A percentile compares a stretch with the other conserved stretches of the same genome.
Evolutionary conservation across 2,329 filamentous ascomycete genomes (phyloP).

Genomic region (Furcasterigmium sp.): DNA sequence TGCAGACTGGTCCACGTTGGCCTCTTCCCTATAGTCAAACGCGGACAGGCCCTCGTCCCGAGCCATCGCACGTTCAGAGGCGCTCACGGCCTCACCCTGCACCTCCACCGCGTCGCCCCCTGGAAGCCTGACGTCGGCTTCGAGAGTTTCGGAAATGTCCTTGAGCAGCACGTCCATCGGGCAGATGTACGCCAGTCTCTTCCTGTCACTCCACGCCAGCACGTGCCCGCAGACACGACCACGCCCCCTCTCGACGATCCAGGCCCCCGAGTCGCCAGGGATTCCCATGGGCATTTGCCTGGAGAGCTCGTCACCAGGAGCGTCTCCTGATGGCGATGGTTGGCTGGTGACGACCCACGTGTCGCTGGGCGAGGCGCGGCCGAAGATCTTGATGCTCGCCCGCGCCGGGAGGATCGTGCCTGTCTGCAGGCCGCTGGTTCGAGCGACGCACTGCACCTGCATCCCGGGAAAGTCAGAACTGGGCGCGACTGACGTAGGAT

Average conservation of each 20-base stretch:
- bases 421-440: conserved; percentile 77
- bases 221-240: conserved; percentile 86
- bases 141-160: conserved; percentile 76
- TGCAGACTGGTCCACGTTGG: too few species aligned
- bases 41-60: too few species aligned
- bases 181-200: conserved; percentile 82
- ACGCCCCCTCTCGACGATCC: conserved; percentile 78
- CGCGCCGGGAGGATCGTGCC: conserved; percentile 75
- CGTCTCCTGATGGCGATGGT: conserved; percentile 14
- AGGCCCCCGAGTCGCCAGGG: conserved; percentile 88
- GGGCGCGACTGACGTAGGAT: conserved; percentile 55
- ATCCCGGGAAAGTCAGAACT: conserved; percentile 63
- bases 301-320: conserved; percentile 5
- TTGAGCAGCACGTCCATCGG: conserved; percentile 88
- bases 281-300: conserved; percentile 48
- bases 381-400: conserved; percentile 81
- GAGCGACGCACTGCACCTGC: conserved; percentile 80
- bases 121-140: conserved; percentile 69
- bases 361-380: conserved; percentile 73
- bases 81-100: conserved; percentile 14
- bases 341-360: conserved; percentile 54
- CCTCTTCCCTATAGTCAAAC: too few species aligned
- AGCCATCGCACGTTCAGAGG: too few species aligned
- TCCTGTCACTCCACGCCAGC: conserved; percentile 77
- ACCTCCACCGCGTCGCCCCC: conserved; percentile 45